Evolutionary conservation across 306 rosid species (phyloP), one percentile per base, ranked within the genome.

Genomic region (Sophora flavescens): DNA sequence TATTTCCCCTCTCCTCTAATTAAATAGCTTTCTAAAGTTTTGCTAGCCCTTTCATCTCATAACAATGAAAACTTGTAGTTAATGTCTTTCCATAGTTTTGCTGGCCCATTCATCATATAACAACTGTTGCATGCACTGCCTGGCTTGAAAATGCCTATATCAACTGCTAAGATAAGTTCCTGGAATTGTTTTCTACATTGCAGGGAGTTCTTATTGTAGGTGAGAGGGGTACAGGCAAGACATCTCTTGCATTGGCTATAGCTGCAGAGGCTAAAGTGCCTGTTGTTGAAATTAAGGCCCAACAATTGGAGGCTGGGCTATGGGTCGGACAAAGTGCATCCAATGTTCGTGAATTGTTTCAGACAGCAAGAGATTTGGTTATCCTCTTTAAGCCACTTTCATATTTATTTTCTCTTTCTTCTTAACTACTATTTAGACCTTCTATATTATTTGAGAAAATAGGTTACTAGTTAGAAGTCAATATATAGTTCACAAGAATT

Each of bases 271-370:
- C 98, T 66, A 91, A 74, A 88, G 98, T 94, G 81, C 98, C 98
- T 51, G 90, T 94, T 81, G 98, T 94, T 78, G 86, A 87, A 76
- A 87, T 94, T 66, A 78, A 91, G 87, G 95, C 98, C 80, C 91
- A 89, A 69, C 89, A 94, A 86, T 78, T 94, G 87, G 98, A 94
- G 83, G 93, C 97, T 72, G 98, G 98, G 78, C 82, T 94, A 73
- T 94, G 98, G 98, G 98, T 94, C 78, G 98, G 98, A 67, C 98
- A 94, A 83, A 90, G 98, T 86, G 98, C 97, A 67, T 92, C 98
- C 47, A 94, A 94, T 80, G 91, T 94, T 80, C 91, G 98, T 54
- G 98, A 94, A 85, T 80, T 94, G 83, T 91, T 94, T 87, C 98
- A 94, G 79, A 92, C 98, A 63, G 98, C 97, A 33, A 89, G 98